Conservation (phyloP, 345 rosid species). For the Linum usitatissimum region DNA sequence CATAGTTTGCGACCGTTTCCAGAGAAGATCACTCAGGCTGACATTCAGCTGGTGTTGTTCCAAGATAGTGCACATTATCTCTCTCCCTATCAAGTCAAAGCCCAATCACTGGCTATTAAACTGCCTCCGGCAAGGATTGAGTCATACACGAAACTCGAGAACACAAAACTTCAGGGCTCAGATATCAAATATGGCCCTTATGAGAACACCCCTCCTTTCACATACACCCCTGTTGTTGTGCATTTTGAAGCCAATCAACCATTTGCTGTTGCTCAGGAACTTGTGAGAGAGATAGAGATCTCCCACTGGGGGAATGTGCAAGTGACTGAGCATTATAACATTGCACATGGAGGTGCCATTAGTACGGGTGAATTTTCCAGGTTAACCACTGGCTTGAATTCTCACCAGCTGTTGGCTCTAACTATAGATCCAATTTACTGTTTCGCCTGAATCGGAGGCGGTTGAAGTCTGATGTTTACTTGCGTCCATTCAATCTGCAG, state of each 20-base stretch:
- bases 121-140: slow-evolving; percentile 67
- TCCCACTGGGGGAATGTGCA: slow-evolving; percentile 97
- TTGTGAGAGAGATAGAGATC: slow-evolving; percentile 80
- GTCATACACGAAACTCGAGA: slow-evolving; percentile 67
- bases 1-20: slow-evolving; percentile 65
- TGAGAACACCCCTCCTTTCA: slow-evolving; percentile 54
- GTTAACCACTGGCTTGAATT: slow-evolving; percentile 16
- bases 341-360: slow-evolving; percentile 71
- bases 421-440: slow-evolving; percentile 9
- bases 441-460: slow-evolving; percentile 3
- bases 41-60: slow-evolving; percentile 71
- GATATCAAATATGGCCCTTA: slow-evolving; percentile 91
- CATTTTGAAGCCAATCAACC: slow-evolving; percentile 88
- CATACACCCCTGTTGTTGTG: slow-evolving; percentile 51
- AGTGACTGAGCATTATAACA: slow-evolving; percentile 70
- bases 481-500: slow-evolving; percentile 16
- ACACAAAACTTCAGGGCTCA: slow-evolving; percentile 46
- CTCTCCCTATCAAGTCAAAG: slow-evolving; percentile 61
- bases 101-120: slow-evolving; percentile 60
- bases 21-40: slow-evolving; percentile 75
- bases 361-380: slow-evolving; percentile 94
- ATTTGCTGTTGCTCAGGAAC: slow-evolving; percentile 64
- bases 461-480: not conserved
- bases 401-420: not conserved
- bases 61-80: slow-evolving; percentile 71